Conservation (phyloP, 1,284 basidiomycete genomes). For the Rhodofomes roseus region DNA sequence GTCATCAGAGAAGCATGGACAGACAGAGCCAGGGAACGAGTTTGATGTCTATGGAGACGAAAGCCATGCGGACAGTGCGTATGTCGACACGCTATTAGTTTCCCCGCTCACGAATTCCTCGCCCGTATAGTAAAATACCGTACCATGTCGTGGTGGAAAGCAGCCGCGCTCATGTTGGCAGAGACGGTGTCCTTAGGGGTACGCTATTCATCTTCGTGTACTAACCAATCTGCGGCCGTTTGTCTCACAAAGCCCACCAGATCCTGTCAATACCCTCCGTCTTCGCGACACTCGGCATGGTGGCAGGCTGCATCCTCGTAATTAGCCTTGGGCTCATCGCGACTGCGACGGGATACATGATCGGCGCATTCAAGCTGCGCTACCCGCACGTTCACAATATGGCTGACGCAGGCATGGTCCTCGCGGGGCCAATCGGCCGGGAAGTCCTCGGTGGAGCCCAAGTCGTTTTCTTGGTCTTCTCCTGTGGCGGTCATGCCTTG, state of each 20-base stretch:
- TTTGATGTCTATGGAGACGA: slow-evolving; percentile 15
- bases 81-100: too few relatives aligned
- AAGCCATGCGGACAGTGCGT: slow-evolving; percentile 15
- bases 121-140: slow-evolving; percentile 27
- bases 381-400: slow-evolving; percentile 33
- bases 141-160: slow-evolving; percentile 33
- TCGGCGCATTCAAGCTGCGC: slow-evolving; percentile 28
- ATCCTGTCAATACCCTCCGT: slow-evolving; percentile 30
- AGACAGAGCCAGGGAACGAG: slow-evolving; percentile 1
- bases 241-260: slow-evolving; percentile 10
- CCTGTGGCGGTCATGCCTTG: slow-evolving; percentile 29
- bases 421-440: slow-evolving; percentile 47
- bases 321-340: slow-evolving; percentile 26
- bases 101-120: too few relatives aligned
- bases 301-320: slow-evolving; percentile 27
- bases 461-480: slow-evolving; percentile 45
- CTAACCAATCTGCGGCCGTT: not conserved
- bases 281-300: slow-evolving; percentile 28
- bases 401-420: slow-evolving; percentile 48
- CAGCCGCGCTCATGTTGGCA: slow-evolving; percentile 31
- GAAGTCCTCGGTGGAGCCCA: slow-evolving; percentile 47
- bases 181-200: slow-evolving; percentile 31
- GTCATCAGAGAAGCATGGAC: not conserved
- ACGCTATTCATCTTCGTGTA: not conserved
- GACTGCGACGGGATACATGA: slow-evolving; percentile 26